Conservation (phyloP, 2,329 filamentous ascomycete species). For the Sphaceloma murrayae region DNA sequence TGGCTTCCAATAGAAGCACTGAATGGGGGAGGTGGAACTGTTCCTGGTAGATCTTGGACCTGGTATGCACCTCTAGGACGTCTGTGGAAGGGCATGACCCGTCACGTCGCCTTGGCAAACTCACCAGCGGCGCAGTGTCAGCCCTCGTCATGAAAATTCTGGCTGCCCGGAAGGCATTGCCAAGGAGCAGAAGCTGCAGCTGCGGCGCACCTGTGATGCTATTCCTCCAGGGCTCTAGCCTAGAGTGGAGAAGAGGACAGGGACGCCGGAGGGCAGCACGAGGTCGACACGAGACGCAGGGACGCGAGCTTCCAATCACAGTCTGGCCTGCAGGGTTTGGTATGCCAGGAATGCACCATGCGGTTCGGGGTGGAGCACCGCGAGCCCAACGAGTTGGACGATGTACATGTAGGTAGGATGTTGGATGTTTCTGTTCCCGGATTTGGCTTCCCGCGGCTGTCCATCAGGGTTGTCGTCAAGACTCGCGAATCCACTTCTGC, state of each 20-base stretch:
- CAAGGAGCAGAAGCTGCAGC: conserved; percentile 5
- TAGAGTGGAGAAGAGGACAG: conserved; percentile 11
- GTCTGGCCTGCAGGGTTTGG: background rate
- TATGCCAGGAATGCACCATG: background rate
- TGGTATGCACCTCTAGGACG: conserved; percentile 1
- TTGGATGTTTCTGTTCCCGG: background rate
- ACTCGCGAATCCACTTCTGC: conserved; percentile 8
- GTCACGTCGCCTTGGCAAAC: conserved; percentile 1
- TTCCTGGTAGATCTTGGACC: conserved; percentile 13
- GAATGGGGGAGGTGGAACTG: conserved; percentile 12
- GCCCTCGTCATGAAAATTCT: conserved; percentile 2
- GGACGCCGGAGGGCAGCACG: conserved; percentile 2
- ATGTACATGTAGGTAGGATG: too few species aligned
- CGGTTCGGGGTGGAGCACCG: background rate
- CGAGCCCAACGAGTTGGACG: conserved; percentile 10
- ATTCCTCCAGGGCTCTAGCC: too few species aligned
- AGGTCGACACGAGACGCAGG: conserved; percentile 7
- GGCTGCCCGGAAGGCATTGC: too few species aligned
- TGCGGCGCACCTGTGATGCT: too few species aligned
- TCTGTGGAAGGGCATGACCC: conserved; percentile 1
- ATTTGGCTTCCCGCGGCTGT: conserved; percentile 6
- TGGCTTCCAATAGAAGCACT: conserved; percentile 12
- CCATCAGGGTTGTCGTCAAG: conserved; percentile 13
- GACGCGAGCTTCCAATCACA: conserved; percentile 1
- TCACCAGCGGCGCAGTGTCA: too few species aligned